These are phyloP conservation scores for Suhomyces sp. DNA, from an alignment of 805 yeast species.

Conservation along the genomic window DNA sequence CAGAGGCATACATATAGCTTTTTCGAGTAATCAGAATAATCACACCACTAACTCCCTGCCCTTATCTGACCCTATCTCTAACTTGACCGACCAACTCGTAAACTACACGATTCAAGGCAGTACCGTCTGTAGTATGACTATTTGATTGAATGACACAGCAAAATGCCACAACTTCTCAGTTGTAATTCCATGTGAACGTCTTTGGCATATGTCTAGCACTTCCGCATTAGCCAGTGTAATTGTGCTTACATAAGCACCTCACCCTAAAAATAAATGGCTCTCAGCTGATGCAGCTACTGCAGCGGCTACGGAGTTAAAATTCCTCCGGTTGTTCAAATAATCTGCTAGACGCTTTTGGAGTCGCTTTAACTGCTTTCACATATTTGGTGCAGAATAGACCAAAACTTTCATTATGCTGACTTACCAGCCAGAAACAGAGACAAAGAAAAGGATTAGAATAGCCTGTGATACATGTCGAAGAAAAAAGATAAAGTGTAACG, in stretches of 20 bases:
- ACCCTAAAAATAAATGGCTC: no score
- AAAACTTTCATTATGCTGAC: not conserved
- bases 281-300: not conserved
- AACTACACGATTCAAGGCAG: not conserved
- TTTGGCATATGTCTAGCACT: no score
- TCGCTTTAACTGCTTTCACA: no score
- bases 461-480: constrained; percentile 34
- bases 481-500: constrained; percentile 34
- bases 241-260: not conserved
- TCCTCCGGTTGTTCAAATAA: not conserved
- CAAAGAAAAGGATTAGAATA: constrained; percentile 13
- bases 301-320: not conserved
- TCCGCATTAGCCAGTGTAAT: no score
- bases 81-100: not conserved
- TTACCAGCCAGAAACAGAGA: not conserved
- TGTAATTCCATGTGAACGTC: no score
- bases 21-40: not conserved
- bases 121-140: not conserved
- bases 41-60: not conserved
- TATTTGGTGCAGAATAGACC: not conserved
- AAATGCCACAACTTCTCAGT: not conserved
- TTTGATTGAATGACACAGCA: no score
- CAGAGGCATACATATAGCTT: not conserved
- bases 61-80: not conserved
- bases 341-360: not conserved